These are phyloP conservation scores for Kondoa subrosea DNA, from an alignment of 768 basidiomycete genomes.

Conservation along the genomic window DNA sequence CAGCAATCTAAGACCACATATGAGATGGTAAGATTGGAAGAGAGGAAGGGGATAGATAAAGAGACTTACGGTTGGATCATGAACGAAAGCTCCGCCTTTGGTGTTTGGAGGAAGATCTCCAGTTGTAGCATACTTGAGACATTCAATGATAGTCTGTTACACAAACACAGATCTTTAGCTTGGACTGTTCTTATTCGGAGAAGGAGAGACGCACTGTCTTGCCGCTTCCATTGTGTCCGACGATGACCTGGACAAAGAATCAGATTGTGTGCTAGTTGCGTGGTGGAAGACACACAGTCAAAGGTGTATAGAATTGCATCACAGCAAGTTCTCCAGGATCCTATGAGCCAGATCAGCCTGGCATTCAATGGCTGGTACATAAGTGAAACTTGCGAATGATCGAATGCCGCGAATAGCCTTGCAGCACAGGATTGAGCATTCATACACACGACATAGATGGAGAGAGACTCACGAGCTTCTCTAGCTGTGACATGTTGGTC, in stretches of 20 bases:
- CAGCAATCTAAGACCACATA: constrained; percentile 61
- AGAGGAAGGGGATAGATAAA: constrained; percentile 2
- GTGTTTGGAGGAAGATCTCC: constrained; percentile 96
- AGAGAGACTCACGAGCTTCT: not conserved
- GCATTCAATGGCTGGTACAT: not conserved
- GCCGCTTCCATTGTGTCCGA: constrained; percentile 94
- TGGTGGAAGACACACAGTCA: constrained; percentile 42
- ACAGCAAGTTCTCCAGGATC: constrained; percentile 31
- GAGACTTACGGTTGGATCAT: constrained; percentile 59
- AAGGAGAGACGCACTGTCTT: constrained; percentile 47
- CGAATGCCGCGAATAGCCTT: constrained; percentile 7
- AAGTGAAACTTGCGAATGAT: constrained; percentile 1
- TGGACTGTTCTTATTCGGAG: not conserved
- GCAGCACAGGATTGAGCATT: not conserved
- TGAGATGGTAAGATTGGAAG: too few species aligned
- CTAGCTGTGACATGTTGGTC: not conserved
- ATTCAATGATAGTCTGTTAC: constrained; percentile 77
- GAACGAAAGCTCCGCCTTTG: constrained; percentile 93
- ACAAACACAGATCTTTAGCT: not conserved
- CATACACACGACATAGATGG: not conserved
- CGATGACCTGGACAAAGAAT: constrained; percentile 43
- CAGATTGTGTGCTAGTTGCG: not conserved
- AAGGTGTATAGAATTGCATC: constrained; percentile 92
- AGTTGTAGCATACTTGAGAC: constrained; percentile 95
- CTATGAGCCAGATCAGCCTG: not conserved